Base-by-base conservation (phyloP, 1,139 yeast species). In the Geotrichum restrictum region DNA sequence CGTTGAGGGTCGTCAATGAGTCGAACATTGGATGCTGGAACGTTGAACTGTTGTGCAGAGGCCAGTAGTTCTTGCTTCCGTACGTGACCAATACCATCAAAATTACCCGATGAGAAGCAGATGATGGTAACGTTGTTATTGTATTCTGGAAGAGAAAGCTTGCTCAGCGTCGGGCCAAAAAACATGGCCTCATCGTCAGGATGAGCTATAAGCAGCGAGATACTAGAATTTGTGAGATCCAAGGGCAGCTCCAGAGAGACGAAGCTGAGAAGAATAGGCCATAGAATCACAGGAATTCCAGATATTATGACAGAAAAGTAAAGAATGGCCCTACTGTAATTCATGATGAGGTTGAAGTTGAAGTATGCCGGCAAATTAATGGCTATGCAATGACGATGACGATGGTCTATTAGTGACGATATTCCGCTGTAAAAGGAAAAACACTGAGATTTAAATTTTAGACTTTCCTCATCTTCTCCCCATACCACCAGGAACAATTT, bases 121-220 rank as follows among this genome's bases (percentile, higher is more conserved):
- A 89, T 64, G 14, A 91, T 66, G 45, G 78, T 74, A 21, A 88
- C 71, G 4, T 67, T 61, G 62, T 84, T 84, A 57, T 74, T 68
- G 58, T 73, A 66, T 2, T 73, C 67, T 55, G 82, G 79, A 33
- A 72, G 59, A 4, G 64, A 42, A 14, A 69, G 60, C 31, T 62
- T 57, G 8, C 79, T 68, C 44, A 88, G 63, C 0, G 95, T 76
- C 0, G 98, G 98, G 0, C 91, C 81, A 64, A 93, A 94, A 69
- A 94, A 94, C 98, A 94, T 94, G 53, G 89, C 93, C 69, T 94
- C 99, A 67, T 94, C 99, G 68, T 94, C 99, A 0, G 99, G 99
- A 68, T 94, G 99, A 0, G 96, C 96, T 41, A 89, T 83, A 18
- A 93, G 73, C 47, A 87, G 58, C 19, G 70, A 61, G 40, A 72